A percentile compares a stretch with the other conserved stretches of the same genome.
Evolutionary conservation across 805 yeast genomes (phyloP).

Genomic region (Spathaspora sp.): DNA sequence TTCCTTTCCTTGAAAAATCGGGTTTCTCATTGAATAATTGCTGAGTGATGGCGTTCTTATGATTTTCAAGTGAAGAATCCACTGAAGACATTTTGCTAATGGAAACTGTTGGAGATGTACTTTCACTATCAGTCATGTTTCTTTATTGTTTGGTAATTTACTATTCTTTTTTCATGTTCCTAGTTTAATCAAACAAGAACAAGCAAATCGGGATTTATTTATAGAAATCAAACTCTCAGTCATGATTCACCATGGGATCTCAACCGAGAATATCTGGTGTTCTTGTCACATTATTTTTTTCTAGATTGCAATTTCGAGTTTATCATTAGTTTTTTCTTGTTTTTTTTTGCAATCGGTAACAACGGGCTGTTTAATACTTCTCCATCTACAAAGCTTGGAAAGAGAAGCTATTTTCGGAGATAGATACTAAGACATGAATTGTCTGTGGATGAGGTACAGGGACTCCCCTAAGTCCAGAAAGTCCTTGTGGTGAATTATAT

Average conservation of each 20-base stretch:
- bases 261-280: neutral
- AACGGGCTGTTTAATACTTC: neutral
- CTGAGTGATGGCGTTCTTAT: neutral
- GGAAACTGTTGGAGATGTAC: neutral
- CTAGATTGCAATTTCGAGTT: neutral
- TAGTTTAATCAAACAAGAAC: neutral
- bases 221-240: neutral
- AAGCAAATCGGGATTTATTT: neutral
- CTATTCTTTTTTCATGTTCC: neutral
- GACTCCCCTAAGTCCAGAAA: no score
- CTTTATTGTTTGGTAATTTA: neutral
- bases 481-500: no score
- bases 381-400: neutral
- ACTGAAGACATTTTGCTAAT: neutral
- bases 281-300: neutral
- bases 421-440: no score
- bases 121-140: neutral
- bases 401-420: no score
- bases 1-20: conserved; percentile 10
- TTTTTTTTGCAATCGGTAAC: neutral
- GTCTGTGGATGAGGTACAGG: no score
- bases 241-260: neutral
- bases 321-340: neutral
- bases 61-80: neutral
- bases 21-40: conserved; percentile 8